Conservation (phyloP, 1,284 basidiomycete species). For the Naganishia sp. region DNA sequence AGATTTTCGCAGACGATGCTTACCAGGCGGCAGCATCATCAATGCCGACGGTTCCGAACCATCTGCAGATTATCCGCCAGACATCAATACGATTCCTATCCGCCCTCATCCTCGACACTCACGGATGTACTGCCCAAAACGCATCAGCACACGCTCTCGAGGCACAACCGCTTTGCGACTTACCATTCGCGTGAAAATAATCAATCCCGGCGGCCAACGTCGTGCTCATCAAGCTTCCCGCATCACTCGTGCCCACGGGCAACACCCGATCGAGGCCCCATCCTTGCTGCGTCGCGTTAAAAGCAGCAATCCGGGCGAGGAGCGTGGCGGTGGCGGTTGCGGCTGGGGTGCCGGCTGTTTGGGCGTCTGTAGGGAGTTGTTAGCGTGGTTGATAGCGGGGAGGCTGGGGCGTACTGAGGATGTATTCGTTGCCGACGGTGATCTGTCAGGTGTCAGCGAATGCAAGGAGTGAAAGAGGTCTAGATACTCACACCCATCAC, state of each 20-base stretch:
- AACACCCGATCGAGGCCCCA: slow-evolving; percentile 59
- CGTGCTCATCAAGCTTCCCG: slow-evolving; percentile 79
- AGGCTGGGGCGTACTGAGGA: slow-evolving; percentile 64
- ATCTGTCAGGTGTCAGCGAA: slow-evolving; percentile 38
- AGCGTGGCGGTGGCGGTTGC: slow-evolving; percentile 60
- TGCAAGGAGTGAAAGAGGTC: slow-evolving; percentile 42
- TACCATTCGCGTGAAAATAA: slow-evolving; percentile 61
- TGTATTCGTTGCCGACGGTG: slow-evolving; percentile 66
- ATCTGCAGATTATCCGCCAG: slow-evolving; percentile 31
- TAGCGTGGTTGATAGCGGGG: slow-evolving; percentile 46
- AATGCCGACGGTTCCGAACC: slow-evolving; percentile 67
- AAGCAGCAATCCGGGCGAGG: slow-evolving; percentile 64
- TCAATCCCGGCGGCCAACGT: slow-evolving; percentile 69
- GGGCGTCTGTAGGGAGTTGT: slow-evolving; percentile 32
- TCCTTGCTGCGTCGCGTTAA: slow-evolving; percentile 60
- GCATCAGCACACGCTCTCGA: slow-evolving; percentile 55
- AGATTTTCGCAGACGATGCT: not conserved
- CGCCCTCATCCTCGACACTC: slow-evolving; percentile 33
- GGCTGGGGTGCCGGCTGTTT: slow-evolving; percentile 54
- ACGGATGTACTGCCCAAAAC: slow-evolving; percentile 67
- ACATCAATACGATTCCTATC: not conserved
- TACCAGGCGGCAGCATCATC: slow-evolving; percentile 65
- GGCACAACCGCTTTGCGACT: not conserved
- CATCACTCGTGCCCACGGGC: slow-evolving; percentile 85
- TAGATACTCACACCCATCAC: slow-evolving; percentile 69